Evolutionary conservation across 345 rosid species (phyloP), one percentile per base, ranked within the genome.

Genomic region (Cardamine chenopodiifolia): DNA sequence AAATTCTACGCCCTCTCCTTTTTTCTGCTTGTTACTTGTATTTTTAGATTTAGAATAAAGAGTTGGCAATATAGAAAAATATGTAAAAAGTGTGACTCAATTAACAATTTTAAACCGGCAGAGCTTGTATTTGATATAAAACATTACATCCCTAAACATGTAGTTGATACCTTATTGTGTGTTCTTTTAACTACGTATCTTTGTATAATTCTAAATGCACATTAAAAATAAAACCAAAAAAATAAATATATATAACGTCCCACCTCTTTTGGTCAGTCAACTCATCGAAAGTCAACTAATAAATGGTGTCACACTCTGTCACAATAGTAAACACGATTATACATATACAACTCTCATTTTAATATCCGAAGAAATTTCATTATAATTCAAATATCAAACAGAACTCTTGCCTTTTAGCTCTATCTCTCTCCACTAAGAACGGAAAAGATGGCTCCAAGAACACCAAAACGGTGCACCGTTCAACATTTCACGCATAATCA

Each of bases 401-500:
- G 70, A 37, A 44, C 39, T 35, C 26, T 65, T 48, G 12, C 17
- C 11, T 13, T 40, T 40, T 40, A 40, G n/a, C 45, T 48, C 28
- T 59, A 2, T 32, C 29, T 50, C 32, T 35, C 63, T 18, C 5
- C 4, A 68, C 7, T 26, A 74, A 69, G 28, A 39, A 3, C 32
- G 3, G 44, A 17, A 7, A 40, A 68, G 8, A 71, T 78, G 72
- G 77, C 77, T 62, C 77, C 81, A 65, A 14, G 66, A 4, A 57
- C 68, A 48, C 68, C 63, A 31, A 78, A 65, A 29, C 72, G 63
- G 7, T 50, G 49, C 11, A 78, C 63, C 54, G n/a, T 66, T 55
- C 73, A 78, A 5, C 85, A 82, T 50, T 82, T 75, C 61, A 67
- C 66, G 14, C 85, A 84, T 52, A 7, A 2, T 23, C 84, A 84